phyloP scores from a whole-genome alignment of 352 stramenopile genomes.

The Phytophthora vignae region DNA sequence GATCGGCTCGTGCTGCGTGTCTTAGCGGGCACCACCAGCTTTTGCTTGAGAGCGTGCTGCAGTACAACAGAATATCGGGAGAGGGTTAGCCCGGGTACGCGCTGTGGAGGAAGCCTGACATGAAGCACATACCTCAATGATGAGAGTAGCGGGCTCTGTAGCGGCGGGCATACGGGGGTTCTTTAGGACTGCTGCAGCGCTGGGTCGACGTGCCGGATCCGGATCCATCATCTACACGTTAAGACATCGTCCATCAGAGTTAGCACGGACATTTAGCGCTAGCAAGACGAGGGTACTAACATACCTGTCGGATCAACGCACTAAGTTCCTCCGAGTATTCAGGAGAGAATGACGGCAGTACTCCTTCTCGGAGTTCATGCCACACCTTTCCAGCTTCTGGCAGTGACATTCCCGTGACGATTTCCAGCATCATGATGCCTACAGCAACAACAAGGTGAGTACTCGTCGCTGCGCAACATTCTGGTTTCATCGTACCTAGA shows the following conservation, averaged over 20 bases:
- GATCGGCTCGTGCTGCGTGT: constrained; percentile 40
- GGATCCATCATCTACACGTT: constrained; percentile 69
- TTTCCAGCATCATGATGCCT: constrained; percentile 79
- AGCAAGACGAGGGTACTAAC: not conserved
- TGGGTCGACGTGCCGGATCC: constrained; percentile 51
- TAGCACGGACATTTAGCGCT: not conserved
- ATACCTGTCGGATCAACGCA: constrained; percentile 56
- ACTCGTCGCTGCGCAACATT: not conserved
- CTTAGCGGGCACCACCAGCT: constrained; percentile 32
- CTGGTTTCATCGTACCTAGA: constrained; percentile 62
- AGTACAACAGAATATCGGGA: not conserved
- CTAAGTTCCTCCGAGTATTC: constrained; percentile 60
- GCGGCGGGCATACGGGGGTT: constrained; percentile 29
- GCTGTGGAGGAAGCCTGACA: not conserved
- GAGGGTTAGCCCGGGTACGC: not conserved
- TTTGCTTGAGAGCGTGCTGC: constrained; percentile 41
- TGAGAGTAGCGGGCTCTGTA: constrained; percentile 21
- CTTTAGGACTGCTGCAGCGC: constrained; percentile 46
- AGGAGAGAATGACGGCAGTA: constrained; percentile 49
- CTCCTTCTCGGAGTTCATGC: constrained; percentile 69
- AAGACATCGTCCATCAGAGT: not conserved
- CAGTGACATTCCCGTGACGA: constrained; percentile 49
- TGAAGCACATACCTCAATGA: constrained; percentile 37
- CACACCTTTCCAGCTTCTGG: constrained; percentile 66
- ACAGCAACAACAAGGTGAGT: constrained; percentile 1